Evolutionary conservation across 2,329 filamentous ascomycete genomes (phyloP).

Genomic region (Colletotrichum liriopes): DNA sequence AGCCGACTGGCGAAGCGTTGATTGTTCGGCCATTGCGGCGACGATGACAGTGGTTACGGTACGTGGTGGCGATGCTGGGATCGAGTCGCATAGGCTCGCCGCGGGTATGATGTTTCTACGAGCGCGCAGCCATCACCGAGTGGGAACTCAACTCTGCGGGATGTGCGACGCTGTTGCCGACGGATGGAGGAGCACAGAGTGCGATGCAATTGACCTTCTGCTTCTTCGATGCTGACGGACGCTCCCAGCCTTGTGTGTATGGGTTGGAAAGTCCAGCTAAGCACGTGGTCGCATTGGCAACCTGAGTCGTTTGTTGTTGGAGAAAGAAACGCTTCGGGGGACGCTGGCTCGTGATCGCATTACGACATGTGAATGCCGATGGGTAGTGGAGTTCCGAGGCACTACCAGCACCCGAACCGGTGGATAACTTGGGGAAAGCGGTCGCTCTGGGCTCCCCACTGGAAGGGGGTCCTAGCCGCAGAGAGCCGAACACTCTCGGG

Average conservation of each 20-base stretch:
- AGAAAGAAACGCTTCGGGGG: conserved; percentile 12
- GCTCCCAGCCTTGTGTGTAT: conserved; percentile 23
- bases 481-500: conserved; percentile 6
- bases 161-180: conserved; percentile 8
- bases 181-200: neutral
- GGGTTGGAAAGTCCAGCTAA: conserved; percentile 16
- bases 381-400: conserved; percentile 42
- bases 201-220: conserved; percentile 23
- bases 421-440: conserved; percentile 42
- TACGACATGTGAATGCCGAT: conserved; percentile 43
- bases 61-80: conserved; percentile 12
- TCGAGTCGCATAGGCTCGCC: conserved; percentile 40
- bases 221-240: conserved; percentile 7
- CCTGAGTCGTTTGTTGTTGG: conserved; percentile 37
- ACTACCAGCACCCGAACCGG: conserved; percentile 41
- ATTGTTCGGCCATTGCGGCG: conserved; percentile 71
- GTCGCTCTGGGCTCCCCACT: conserved; percentile 25
- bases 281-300: conserved; percentile 39
- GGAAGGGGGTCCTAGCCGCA: conserved; percentile 9
- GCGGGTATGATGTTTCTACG: conserved; percentile 30
- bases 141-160: neutral
- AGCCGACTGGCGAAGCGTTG: conserved; percentile 79
- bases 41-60: conserved; percentile 73
- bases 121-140: conserved; percentile 40
- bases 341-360: conserved; percentile 42